These are phyloP conservation scores for Crithidia bombi DNA, from an alignment of 208 protist species.

Conservation along the genomic window DNA sequence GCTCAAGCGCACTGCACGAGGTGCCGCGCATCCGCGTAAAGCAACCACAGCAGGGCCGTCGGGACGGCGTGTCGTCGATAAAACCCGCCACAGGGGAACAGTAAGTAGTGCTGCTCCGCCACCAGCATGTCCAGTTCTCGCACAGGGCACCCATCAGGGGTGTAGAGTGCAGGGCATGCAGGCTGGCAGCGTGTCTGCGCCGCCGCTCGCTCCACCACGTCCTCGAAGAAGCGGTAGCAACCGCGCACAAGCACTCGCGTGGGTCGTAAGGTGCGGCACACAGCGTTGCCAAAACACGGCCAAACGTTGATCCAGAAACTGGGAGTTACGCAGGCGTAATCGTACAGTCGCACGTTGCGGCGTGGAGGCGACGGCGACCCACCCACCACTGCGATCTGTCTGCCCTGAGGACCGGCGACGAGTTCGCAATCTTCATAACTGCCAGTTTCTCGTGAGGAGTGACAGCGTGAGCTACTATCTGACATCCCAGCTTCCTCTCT, in stretches of 20 bases:
- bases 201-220: conserved; percentile 29
- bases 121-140: conserved; percentile 6
- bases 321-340: background rate
- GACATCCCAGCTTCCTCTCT: too few species aligned
- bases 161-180: conserved; percentile 25
- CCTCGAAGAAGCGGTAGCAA: conserved; percentile 24
- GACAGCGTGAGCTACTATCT: too few species aligned
- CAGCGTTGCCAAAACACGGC: conserved; percentile 21
- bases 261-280: background rate
- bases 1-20: conserved; percentile 7
- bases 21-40: conserved; percentile 23
- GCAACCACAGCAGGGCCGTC: conserved; percentile 29
- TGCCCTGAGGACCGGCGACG: background rate
- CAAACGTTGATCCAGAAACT: conserved; percentile 39
- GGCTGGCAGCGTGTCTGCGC: conserved; percentile 20
- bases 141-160: conserved; percentile 22
- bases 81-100: conserved; percentile 27
- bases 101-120: conserved; percentile 31
- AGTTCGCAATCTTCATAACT: background rate
- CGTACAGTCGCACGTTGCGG: background rate
- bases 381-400: background rate
- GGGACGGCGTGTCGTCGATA: conserved; percentile 30
- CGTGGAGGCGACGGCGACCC: background rate
- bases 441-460: too few species aligned
- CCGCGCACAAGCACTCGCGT: conserved; percentile 30